Conservation (phyloP, 768 basidiomycete species). For the Psilocybe sp. region DNA sequence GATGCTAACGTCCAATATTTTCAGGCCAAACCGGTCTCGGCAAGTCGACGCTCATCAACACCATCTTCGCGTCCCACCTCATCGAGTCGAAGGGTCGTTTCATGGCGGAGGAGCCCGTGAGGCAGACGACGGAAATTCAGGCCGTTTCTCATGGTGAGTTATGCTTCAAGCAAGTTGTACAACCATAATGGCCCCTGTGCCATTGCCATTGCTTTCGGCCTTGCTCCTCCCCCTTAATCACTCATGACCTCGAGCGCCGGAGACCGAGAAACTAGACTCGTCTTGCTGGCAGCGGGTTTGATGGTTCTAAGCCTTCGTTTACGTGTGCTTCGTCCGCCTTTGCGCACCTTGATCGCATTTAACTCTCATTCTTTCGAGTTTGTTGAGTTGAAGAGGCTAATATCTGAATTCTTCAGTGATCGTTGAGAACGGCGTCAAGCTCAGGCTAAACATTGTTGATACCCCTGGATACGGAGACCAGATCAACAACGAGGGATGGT, state of each 20-base stretch:
- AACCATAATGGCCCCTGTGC: not conserved
- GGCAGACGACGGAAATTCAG: constrained; percentile 97
- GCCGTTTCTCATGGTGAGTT: constrained; percentile 86
- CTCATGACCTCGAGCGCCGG: not conserved
- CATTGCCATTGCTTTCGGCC: not conserved
- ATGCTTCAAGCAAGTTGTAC: not conserved
- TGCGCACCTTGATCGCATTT: constrained; percentile 6
- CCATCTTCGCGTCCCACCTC: constrained; percentile 97
- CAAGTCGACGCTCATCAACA: constrained; percentile 98
- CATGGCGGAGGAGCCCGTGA: constrained; percentile 81
- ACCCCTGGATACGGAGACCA: constrained; percentile 99
- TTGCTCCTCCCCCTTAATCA: not conserved
- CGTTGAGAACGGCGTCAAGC: constrained; percentile 91
- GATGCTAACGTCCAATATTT: not conserved
- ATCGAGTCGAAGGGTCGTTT: constrained; percentile 96
- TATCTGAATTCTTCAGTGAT: constrained; percentile 58
- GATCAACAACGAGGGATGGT: constrained; percentile 99
- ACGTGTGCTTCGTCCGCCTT: constrained; percentile 2
- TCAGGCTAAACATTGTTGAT: constrained; percentile 96
- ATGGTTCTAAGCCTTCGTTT: constrained; percentile 3
- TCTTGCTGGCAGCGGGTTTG: too few species aligned
- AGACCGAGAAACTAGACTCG: too few species aligned
- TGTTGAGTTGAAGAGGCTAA: not conserved
- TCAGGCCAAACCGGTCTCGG: constrained; percentile 95
- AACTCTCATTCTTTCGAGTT: not conserved